Evolutionary conservation across 2,329 filamentous ascomycete species (phyloP), one percentile per base, ranked within the genome.

Genomic region (Xylaria sp.): DNA sequence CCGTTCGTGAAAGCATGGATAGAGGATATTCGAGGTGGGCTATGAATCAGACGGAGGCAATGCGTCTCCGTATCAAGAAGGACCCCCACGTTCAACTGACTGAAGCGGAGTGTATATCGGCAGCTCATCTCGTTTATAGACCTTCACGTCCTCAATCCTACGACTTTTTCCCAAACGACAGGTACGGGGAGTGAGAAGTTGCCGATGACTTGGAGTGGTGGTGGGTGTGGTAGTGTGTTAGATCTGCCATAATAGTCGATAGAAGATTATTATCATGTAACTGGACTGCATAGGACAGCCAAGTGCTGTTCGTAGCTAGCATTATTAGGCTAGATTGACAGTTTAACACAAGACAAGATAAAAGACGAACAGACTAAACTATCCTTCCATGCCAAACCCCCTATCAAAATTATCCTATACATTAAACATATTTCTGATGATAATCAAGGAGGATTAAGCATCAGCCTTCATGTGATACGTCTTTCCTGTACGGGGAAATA

Each of bases 1-100:
- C 80, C 4, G 76, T 80, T 0, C 65, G 64, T 2, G 71, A 70
- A 5, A 82, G 81, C 59, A 71, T 77, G 62, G 54, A 64, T 5
- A 76, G 72, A 47, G 78, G 77, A 3, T 83, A 82, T 65, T 77
- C 71, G 15, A 70, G 13, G 17, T 75, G 67, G 69, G 71, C 65
- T 0, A n/a, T 74, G 7, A 9, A 38, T 5, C 61, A 42, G n/a
- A 17, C 22, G 0, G 38, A 69, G 42, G 73, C 73, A 3, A 53
- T 76, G 51, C 56, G 61, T 1, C 54, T 78, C 13, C 73, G 77
- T 10, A 5, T 57, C 2, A 22, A 31, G 17, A 65, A 61, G 36
- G 73, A 74, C 20, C 58, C 45, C 6, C 1, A 51, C 13, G 6
- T 74, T 38, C n/a, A 29, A 10, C 25, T 74, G 13, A 69, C 55